Conservation (phyloP, 768 basidiomycete genomes). For the Solioccasus polychromus region DNA sequence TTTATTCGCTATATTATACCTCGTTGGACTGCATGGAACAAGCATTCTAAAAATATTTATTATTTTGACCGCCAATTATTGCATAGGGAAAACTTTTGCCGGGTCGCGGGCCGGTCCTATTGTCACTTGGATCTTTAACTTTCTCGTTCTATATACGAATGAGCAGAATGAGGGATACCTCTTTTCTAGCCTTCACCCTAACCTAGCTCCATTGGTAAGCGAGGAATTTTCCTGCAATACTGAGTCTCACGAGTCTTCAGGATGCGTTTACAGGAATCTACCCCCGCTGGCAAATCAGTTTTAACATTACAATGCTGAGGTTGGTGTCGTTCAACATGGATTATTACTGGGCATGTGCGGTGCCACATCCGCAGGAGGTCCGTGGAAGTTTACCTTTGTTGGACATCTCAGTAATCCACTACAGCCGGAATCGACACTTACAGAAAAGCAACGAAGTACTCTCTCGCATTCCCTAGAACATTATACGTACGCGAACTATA, state of each 20-base stretch:
- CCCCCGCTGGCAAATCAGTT: conserved; percentile 89
- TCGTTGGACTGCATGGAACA: conserved; percentile 76
- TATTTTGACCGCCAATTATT: conserved; percentile 71
- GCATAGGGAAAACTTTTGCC: conserved; percentile 47
- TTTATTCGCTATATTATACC: conserved; percentile 58
- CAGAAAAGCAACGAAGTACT: conserved; percentile 60
- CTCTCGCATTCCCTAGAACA: conserved; percentile 51
- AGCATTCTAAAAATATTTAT: conserved; percentile 73
- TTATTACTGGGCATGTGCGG: conserved; percentile 75
- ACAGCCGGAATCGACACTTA: conserved; percentile 33
- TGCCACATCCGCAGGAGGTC: conserved; percentile 42
- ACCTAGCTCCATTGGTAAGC: conserved; percentile 61
- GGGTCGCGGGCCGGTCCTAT: conserved; percentile 46
- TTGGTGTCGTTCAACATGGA: conserved; percentile 94
- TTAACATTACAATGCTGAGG: conserved; percentile 95
- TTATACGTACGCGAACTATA: conserved; percentile 71
- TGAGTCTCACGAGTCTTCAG: conserved; percentile 34
- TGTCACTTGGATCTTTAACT: conserved; percentile 78
- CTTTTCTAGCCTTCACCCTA: conserved; percentile 54
- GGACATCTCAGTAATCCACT: conserved; percentile 3
- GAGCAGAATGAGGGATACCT: conserved; percentile 73
- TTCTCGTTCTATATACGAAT: conserved; percentile 69
- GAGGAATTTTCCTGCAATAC: background rate
- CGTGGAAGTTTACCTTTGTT: conserved; percentile 13
- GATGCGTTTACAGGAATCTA: conserved; percentile 71